Conservation (phyloP, 768 basidiomycete genomes). For the Hygrophoropsis aurantiaca region DNA sequence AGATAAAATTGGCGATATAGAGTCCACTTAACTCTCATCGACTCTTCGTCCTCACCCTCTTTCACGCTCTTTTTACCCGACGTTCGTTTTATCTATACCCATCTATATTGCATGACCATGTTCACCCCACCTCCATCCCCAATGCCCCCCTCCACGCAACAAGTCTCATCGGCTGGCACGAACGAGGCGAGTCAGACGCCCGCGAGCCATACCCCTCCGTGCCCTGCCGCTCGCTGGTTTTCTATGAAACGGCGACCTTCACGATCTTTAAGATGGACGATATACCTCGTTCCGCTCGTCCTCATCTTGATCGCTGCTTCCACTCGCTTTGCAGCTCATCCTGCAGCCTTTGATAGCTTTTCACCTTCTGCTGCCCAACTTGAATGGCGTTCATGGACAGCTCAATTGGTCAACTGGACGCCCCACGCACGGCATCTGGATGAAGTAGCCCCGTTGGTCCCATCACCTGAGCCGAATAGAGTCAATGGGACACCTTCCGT, state of each 20-base stretch:
- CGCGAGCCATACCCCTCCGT: neutral
- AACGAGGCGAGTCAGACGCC: constrained; percentile 6
- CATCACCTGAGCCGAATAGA: constrained; percentile 14
- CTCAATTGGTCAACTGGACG: constrained; percentile 34
- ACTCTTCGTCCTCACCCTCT: constrained; percentile 1
- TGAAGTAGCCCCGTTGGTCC: neutral
- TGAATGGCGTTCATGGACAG: constrained; percentile 30
- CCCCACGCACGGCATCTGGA: constrained; percentile 43
- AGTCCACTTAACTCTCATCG: neutral
- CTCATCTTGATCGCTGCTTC: constrained; percentile 55
- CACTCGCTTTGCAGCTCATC: constrained; percentile 51
- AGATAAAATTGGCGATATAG: too few species aligned
- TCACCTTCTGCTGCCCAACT: constrained; percentile 19
- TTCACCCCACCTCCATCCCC: constrained; percentile 47
- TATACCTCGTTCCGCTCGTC: constrained; percentile 54
- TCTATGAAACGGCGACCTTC: constrained; percentile 37
- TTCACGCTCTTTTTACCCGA: constrained; percentile 28
- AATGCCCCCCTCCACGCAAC: constrained; percentile 18
- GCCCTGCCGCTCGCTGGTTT: constrained; percentile 2
- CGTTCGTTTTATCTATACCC: constrained; percentile 22
- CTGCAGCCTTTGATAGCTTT: constrained; percentile 44
- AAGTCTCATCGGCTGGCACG: constrained; percentile 2
- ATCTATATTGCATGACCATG: constrained; percentile 21
- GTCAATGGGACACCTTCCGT: constrained; percentile 7
- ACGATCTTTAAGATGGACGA: constrained; percentile 43